These are phyloP conservation scores for Piromyces sp. DNA, from an alignment of 192 early-diverging fungal genomes.

Conservation along the genomic window DNA sequence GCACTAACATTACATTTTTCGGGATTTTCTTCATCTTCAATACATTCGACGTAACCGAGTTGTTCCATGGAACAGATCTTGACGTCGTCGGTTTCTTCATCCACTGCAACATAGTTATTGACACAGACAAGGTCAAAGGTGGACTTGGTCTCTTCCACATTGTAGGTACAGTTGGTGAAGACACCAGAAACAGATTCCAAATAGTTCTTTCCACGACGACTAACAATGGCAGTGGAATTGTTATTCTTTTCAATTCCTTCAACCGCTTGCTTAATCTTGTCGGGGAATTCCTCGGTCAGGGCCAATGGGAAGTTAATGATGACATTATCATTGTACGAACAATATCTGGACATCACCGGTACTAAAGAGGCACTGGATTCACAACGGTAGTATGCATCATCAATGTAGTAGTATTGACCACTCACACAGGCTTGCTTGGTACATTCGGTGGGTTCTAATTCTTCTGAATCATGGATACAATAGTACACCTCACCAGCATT, in stretches of 20 bases:
- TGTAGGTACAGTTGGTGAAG: neutral
- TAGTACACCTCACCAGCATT: neutral
- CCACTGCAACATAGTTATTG: too few relatives aligned
- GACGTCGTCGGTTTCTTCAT: too few relatives aligned
- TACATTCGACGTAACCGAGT: too few relatives aligned
- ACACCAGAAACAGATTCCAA: neutral
- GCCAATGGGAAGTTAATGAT: neutral
- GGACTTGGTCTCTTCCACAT: too few relatives aligned
- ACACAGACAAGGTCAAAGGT: too few relatives aligned
- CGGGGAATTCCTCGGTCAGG: neutral
- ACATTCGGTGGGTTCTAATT: neutral
- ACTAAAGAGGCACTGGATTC: neutral
- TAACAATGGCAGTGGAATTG: neutral
- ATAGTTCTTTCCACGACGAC: neutral
- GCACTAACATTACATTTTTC: too few relatives aligned
- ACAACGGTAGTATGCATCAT: neutral
- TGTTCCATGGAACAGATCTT: too few relatives aligned
- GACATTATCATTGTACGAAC: neutral
- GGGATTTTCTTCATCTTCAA: too few relatives aligned
- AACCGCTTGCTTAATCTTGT: neutral
- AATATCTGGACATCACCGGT: neutral
- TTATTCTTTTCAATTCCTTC: neutral
- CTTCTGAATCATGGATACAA: neutral
- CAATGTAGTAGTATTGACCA: neutral
- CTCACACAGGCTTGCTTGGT: neutral